Conservation (phyloP, 352 stramenopile species). For the Globisporangium splendens region DNA sequence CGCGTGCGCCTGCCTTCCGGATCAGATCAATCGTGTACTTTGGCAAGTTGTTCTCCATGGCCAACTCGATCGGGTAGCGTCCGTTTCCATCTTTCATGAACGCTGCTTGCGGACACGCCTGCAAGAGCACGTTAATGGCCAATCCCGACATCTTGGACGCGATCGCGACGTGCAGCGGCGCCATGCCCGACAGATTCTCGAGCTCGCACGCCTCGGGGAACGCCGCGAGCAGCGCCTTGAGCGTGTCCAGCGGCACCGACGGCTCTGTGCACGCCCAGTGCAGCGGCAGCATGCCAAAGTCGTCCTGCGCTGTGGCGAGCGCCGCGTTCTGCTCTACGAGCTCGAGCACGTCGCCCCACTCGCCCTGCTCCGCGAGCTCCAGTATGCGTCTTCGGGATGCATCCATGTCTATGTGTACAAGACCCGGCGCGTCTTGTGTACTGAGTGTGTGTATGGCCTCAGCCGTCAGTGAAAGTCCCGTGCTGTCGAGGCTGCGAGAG, state of each 20-base stretch:
- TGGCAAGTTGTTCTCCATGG: slow-evolving; percentile 53
- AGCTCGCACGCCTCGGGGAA: slow-evolving; percentile 55
- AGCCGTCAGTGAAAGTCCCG: too few species aligned
- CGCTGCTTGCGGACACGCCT: slow-evolving; percentile 17
- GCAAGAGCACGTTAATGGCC: slow-evolving; percentile 53
- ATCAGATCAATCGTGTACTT: slow-evolving; percentile 72
- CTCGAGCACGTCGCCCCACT: slow-evolving; percentile 52
- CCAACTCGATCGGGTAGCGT: slow-evolving; percentile 60
- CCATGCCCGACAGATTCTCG: slow-evolving; percentile 76
- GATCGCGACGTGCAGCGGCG: slow-evolving; percentile 81
- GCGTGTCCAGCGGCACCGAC: slow-evolving; percentile 34
- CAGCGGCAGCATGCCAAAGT: slow-evolving; percentile 82
- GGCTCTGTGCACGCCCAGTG: slow-evolving; percentile 82
- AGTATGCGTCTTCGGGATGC: slow-evolving; percentile 41
- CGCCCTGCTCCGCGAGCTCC: slow-evolving; percentile 56
- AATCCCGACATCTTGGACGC: slow-evolving; percentile 57
- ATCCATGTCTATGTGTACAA: slow-evolving; percentile 27
- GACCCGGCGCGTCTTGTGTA: slow-evolving; percentile 3
- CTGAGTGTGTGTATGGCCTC: background rate
- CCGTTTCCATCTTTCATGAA: slow-evolving; percentile 54
- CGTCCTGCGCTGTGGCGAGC: slow-evolving; percentile 65
- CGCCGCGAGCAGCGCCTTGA: slow-evolving; percentile 41
- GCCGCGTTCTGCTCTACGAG: slow-evolving; percentile 31
- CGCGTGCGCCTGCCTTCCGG: slow-evolving; percentile 47
- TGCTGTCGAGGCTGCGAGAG: background rate